These are phyloP conservation scores for Aspergillus chevalieri DNA, from an alignment of 2,329 filamentous ascomycete genomes.

Conservation along the genomic window DNA sequence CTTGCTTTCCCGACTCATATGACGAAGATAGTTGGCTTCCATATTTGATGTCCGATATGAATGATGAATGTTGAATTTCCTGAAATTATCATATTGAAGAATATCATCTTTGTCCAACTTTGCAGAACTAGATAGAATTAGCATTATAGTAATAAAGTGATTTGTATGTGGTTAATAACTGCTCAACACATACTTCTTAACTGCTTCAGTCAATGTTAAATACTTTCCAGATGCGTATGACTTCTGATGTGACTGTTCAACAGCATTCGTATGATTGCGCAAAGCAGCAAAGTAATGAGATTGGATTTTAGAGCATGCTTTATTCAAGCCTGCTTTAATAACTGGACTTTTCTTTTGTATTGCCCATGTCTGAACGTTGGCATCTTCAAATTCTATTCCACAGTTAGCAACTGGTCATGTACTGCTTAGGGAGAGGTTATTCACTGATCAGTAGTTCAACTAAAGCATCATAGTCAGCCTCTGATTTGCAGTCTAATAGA, in stretches of 20 bases:
- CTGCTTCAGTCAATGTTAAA: neutral
- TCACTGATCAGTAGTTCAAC: conserved; percentile 1
- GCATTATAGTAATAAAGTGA: neutral
- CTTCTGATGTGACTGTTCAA: neutral
- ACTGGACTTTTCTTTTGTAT: neutral
- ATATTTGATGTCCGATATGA: neutral
- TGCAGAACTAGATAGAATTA: neutral
- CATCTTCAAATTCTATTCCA: neutral
- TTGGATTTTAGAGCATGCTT: neutral
- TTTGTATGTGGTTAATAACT: neutral
- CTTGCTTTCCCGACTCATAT: neutral
- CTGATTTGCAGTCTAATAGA: conserved; percentile 3
- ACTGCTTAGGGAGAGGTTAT: neutral
- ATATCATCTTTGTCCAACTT: neutral
- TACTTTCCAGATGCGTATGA: neutral
- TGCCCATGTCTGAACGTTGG: neutral
- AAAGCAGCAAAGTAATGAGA: neutral
- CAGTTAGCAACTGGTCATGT: neutral
- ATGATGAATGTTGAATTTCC: neutral
- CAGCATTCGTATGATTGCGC: neutral
- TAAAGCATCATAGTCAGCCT: conserved; percentile 3
- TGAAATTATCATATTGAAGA: neutral
- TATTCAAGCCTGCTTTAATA: neutral
- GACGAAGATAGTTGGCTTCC: neutral
- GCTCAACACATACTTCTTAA: neutral